These are phyloP conservation scores for Elaeagnus macrophylla DNA, from an alignment of 306 rosid genomes.

Conservation along the genomic window DNA sequence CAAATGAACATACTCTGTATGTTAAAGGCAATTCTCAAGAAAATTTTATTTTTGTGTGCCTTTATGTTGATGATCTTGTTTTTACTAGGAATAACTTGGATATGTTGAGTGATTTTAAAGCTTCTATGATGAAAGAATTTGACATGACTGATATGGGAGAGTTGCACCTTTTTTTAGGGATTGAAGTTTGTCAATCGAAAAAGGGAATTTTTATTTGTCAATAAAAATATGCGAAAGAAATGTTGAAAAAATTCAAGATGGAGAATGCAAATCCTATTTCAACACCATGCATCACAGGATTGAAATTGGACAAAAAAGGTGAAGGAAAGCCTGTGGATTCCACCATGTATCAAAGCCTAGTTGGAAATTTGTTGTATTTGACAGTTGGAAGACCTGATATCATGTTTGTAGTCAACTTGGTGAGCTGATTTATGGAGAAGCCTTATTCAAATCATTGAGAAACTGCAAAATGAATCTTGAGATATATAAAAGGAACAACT, in stretches of 20 bases:
- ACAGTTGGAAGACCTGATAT: not conserved
- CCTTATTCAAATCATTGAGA: no score
- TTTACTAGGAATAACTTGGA: not conserved
- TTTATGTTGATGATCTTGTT: no score
- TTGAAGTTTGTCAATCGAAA: not conserved
- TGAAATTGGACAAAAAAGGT: not conserved
- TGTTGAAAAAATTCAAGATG: not conserved
- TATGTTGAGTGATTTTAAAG: not conserved
- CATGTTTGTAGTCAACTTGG: not conserved
- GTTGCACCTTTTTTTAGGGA: not conserved
- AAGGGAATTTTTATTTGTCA: not conserved
- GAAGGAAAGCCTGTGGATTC: not conserved
- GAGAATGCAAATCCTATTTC: not conserved
- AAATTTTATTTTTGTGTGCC: no score
- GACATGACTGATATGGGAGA: not conserved
- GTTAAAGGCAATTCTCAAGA: no score
- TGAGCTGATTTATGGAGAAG: not conserved
- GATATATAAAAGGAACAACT: no score
- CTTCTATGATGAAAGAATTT: not conserved
- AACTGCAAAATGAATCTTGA: no score
- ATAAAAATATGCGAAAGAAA: not conserved
- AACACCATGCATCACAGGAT: not conserved
- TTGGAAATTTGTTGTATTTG: not conserved
- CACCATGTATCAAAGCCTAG: not conserved
- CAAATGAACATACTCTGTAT: no score